Percentiles rank a stretch among this genome's conserved stretches.
Evolutionary conservation across 768 basidiomycete species (phyloP).

Genomic region (Leccinum uliginosum): DNA sequence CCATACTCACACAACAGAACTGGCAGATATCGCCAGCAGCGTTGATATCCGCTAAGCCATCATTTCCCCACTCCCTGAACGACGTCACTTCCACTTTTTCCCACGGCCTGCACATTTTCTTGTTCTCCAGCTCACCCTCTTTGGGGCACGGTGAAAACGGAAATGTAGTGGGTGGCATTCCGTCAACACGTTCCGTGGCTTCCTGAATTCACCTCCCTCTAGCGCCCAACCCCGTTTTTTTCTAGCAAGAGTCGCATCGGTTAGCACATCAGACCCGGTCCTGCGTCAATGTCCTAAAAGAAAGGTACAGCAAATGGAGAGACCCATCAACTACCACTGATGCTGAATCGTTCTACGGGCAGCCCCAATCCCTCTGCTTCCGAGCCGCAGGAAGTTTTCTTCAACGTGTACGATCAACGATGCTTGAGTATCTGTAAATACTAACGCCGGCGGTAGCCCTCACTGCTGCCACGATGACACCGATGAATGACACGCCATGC

Average conservation of each 20-base stretch:
- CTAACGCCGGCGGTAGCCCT: too few species aligned
- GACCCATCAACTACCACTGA: constrained; percentile 23
- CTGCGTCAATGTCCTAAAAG: constrained; percentile 25
- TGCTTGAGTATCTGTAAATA: too few species aligned
- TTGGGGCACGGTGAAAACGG: constrained; percentile 12
- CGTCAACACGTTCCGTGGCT: not conserved
- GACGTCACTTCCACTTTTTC: not conserved
- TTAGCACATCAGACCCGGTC: not conserved
- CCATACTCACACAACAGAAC: not conserved
- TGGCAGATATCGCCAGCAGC: not conserved
- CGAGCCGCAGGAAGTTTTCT: constrained; percentile 22
- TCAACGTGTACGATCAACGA: too few species aligned
- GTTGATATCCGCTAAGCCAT: not conserved
- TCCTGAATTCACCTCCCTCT: constrained; percentile 5
- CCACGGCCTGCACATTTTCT: constrained; percentile 4
- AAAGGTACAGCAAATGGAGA: constrained; percentile 28
- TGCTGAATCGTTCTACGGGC: constrained; percentile 53
- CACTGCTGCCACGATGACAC: too few species aligned
- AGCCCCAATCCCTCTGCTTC: constrained; percentile 73
- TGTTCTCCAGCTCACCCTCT: constrained; percentile 15
- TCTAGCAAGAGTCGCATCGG: not conserved
- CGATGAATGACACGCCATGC: too few species aligned
- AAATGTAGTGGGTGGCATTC: constrained; percentile 3
- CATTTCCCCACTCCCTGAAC: not conserved
- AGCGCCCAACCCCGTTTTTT: constrained; percentile 1